Conservation (phyloP, 176 grass and related monocot species). For the Pharus latifolius region DNA sequence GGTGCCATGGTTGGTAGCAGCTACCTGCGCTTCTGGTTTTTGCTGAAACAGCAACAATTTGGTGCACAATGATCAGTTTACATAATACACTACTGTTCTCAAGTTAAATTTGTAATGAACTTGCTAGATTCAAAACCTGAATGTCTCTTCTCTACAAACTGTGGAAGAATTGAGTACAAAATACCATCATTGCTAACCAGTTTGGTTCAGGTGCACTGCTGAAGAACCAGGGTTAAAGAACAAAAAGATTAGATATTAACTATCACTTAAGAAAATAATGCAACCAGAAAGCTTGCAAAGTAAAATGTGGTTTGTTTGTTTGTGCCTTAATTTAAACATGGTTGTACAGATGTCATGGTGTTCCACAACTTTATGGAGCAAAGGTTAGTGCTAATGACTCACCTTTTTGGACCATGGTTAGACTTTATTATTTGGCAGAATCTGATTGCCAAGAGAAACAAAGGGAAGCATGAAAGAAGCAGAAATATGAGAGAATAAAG, state of each 20-base stretch:
- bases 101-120: no score
- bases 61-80: no score
- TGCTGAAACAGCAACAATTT: no score
- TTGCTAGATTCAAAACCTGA: no score
- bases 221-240: neutral
- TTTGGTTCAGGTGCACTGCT: neutral
- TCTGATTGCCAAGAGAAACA: constrained; percentile 9
- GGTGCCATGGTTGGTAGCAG: no score
- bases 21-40: no score
- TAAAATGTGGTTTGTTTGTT: neutral
- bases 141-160: no score
- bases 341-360: neutral
- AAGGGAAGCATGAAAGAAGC: constrained; percentile 14
- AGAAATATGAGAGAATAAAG: constrained; percentile 2
- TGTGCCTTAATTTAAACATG: neutral
- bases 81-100: no score
- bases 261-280: neutral
- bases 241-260: neutral
- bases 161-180: no score
- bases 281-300: neutral
- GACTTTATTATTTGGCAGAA: constrained; percentile 6
- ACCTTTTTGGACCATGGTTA: neutral
- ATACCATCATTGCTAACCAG: no score
- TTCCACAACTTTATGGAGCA: neutral
- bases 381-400: neutral